A percentile compares a stretch with the other conserved stretches of the same genome.
phyloP scores from a whole-genome alignment of 805 yeast genomes.

The Candida nitratophila region DNA sequence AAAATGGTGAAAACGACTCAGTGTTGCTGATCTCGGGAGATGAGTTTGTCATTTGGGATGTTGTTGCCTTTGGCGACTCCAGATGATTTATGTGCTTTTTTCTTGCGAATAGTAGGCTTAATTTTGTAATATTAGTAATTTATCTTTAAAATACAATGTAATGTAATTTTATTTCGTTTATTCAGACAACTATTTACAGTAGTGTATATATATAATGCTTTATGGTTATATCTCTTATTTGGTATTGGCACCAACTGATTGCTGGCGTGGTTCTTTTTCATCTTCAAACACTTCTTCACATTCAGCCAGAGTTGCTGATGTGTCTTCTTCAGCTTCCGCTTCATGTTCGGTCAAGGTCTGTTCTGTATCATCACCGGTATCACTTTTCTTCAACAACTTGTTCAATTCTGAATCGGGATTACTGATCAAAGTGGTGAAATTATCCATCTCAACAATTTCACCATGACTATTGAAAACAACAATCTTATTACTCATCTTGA shows the following conservation, averaged over 20 bases:
- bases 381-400: slow-evolving; percentile 29
- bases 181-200: not conserved
- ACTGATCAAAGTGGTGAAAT: slow-evolving; percentile 43
- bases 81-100: not conserved
- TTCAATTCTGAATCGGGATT: slow-evolving; percentile 40
- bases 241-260: not conserved
- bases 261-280: not conserved
- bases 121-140: not conserved
- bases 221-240: not conserved
- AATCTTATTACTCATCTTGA: slow-evolving; percentile 72
- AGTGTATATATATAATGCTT: not conserved
- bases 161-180: not conserved
- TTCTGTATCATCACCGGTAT: slow-evolving; percentile 18
- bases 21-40: slow-evolving; percentile 12
- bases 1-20: slow-evolving; percentile 23
- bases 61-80: slow-evolving; percentile 5
- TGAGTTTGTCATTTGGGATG: slow-evolving; percentile 22
- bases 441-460: slow-evolving; percentile 65
- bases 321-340: slow-evolving; percentile 5
- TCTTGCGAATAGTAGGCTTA: not conserved
- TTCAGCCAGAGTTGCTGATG: no score
- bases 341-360: slow-evolving; percentile 7
- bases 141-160: no score
- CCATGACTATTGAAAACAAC: slow-evolving; percentile 70
- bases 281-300: not conserved